Evolutionary conservation across 495 filamentous ascomycete species (phyloP).

Genomic region (Xylaria cubensis): DNA sequence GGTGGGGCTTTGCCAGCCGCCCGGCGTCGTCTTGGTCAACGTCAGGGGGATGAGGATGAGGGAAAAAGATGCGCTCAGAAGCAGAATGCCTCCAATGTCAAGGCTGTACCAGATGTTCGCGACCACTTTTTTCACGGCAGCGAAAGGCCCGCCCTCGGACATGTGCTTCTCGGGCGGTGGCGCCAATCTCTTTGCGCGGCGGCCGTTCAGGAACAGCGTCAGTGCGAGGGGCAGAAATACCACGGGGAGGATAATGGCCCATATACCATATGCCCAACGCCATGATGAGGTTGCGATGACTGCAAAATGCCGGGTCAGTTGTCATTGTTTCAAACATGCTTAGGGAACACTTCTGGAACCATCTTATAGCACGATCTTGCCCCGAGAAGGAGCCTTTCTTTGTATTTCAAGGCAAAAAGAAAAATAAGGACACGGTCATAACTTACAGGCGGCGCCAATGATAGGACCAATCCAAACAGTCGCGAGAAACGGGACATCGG

Average conservation of each 20-base stretch:
- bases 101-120: slow-evolving; percentile 63
- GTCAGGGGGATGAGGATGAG: slow-evolving; percentile 71
- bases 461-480: slow-evolving; percentile 61
- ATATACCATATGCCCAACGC: slow-evolving; percentile 68
- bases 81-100: slow-evolving; percentile 62
- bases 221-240: slow-evolving; percentile 58
- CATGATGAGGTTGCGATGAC: slow-evolving; percentile 57
- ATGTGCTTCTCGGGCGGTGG: slow-evolving; percentile 38
- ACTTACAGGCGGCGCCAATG: slow-evolving; percentile 43
- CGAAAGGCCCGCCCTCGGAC: slow-evolving; percentile 34
- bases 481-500: slow-evolving; percentile 66
- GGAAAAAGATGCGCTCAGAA: slow-evolving; percentile 63
- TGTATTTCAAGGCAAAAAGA: not conserved
- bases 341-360: not conserved
- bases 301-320: not conserved
- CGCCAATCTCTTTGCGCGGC: slow-evolving; percentile 55
- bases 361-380: not conserved
- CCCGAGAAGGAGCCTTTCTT: not conserved
- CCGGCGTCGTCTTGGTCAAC: slow-evolving; percentile 54
- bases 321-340: no score
- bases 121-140: slow-evolving; percentile 40
- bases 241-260: slow-evolving; percentile 62
- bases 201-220: slow-evolving; percentile 61
- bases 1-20: slow-evolving; percentile 57
- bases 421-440: not conserved